A percentile compares a stretch with the other conserved stretches of the same genome.
phyloP scores from a whole-genome alignment of 805 yeast species.

The Candida orba region DNA sequence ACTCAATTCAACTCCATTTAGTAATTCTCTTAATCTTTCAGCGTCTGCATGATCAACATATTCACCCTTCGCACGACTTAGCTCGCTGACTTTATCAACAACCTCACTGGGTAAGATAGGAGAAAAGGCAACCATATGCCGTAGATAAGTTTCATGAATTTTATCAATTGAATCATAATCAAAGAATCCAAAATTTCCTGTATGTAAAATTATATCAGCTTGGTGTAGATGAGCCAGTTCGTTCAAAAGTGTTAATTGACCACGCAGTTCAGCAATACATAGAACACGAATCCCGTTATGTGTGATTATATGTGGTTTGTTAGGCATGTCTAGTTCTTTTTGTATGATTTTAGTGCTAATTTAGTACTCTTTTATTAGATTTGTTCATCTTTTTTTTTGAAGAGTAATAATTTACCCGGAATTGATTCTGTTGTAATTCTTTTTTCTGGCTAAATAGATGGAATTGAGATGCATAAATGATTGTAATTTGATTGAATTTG shows the following conservation, averaged over 20 bases:
- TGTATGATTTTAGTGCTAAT: not conserved
- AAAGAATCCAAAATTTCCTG: constrained; percentile 78
- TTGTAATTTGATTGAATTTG: too few relatives aligned
- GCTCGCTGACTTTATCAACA: constrained; percentile 44
- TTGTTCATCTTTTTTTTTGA: too few relatives aligned
- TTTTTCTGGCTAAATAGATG: too few relatives aligned
- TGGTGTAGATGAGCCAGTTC: constrained; percentile 36
- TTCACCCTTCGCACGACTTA: constrained; percentile 40
- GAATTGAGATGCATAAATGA: too few relatives aligned
- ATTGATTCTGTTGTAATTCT: too few relatives aligned
- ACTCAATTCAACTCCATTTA: constrained; percentile 35
- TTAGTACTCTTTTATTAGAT: not conserved
- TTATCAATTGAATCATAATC: constrained; percentile 46
- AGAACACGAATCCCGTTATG: constrained; percentile 32
- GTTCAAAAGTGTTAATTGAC: constrained; percentile 43
- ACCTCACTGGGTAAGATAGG: constrained; percentile 44
- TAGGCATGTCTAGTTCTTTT: not conserved
- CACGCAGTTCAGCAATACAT: constrained; percentile 51
- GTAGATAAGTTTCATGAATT: constrained; percentile 49
- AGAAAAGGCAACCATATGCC: constrained; percentile 62
- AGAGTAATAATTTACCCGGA: too few relatives aligned
- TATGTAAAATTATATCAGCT: constrained; percentile 54
- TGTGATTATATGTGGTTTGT: constrained; percentile 14
- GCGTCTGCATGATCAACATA: constrained; percentile 30
- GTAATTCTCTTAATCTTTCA: constrained; percentile 27